Evolutionary conservation across 2,329 filamentous ascomycete species (phyloP).

Genomic region (Exophiala viscosa): DNA sequence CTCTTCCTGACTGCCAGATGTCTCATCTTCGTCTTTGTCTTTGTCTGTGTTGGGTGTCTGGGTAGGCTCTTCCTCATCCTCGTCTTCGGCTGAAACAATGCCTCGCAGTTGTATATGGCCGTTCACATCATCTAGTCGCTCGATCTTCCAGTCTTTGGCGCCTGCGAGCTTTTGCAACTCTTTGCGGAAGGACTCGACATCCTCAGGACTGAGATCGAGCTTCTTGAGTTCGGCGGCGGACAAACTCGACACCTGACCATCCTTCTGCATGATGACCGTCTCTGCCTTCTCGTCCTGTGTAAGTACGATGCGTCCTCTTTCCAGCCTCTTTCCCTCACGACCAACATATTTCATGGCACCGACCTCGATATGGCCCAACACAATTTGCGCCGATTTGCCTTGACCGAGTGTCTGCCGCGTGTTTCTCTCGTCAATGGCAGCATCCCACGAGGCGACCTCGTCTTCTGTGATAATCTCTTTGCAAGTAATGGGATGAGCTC

Average conservation of each 20-base stretch:
- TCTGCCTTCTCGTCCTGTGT: conserved; percentile 47
- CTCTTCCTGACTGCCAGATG: conserved; percentile 34
- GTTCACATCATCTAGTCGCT: conserved; percentile 66
- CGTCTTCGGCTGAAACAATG: conserved; percentile 60
- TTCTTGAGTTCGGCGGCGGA: conserved; percentile 65
- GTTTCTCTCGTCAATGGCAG: conserved; percentile 28
- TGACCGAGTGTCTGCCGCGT: conserved; percentile 33
- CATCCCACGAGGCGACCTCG: conserved; percentile 47
- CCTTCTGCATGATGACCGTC: conserved; percentile 54
- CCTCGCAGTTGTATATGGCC: conserved; percentile 65
- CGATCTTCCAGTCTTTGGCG: conserved; percentile 73
- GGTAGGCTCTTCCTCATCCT: conserved; percentile 42
- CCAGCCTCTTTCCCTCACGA: conserved; percentile 53
- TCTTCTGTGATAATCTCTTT: conserved; percentile 63
- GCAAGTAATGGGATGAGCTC: conserved; percentile 73
- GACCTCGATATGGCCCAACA: conserved; percentile 58
- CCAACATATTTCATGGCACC: conserved; percentile 56
- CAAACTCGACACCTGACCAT: conserved; percentile 59
- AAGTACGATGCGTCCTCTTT: conserved; percentile 55
- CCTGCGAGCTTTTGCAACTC: conserved; percentile 66
- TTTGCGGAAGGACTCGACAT: conserved; percentile 66
- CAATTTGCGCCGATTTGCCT: conserved; percentile 34
- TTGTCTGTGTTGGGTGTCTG: conserved; percentile 19
- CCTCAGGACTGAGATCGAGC: conserved; percentile 62
- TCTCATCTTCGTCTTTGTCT: conserved; percentile 29